Evolutionary conservation across 306 rosid species (phyloP).

Genomic region (Castanopsis chinensis): DNA sequence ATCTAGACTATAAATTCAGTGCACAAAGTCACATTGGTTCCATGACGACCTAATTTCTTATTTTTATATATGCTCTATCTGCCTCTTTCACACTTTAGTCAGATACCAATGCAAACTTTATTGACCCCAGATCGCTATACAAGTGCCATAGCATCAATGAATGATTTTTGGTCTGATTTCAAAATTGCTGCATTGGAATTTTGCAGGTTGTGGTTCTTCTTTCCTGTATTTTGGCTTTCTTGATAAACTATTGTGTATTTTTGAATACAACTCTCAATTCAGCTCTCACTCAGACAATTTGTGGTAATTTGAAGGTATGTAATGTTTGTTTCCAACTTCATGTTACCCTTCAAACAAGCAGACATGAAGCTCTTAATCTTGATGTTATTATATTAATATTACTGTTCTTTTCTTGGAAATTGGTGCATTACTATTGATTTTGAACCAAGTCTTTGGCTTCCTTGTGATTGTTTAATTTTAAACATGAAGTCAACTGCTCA

Average conservation of each 20-base stretch:
- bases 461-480: neutral
- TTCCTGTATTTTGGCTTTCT: conserved; percentile 74
- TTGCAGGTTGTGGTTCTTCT: conserved; percentile 72
- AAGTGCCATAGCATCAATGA: neutral
- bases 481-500: neutral
- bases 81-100: neutral
- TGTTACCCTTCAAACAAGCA: neutral
- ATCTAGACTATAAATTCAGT: neutral
- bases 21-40: neutral
- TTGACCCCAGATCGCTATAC: neutral
- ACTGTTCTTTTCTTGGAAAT: neutral
- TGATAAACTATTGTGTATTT: conserved; percentile 69
- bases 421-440: neutral
- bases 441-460: neutral
- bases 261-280: conserved; percentile 76
- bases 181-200: conserved; percentile 27
- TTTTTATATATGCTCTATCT: neutral
- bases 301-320: conserved; percentile 66
- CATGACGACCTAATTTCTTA: neutral
- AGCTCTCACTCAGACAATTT: conserved; percentile 81
- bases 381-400: neutral
- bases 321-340: neutral
- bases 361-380: neutral
- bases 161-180: neutral
- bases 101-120: neutral